Evolutionary conservation across 345 rosid species (phyloP).

Genomic region (Luvunga scandens): DNA sequence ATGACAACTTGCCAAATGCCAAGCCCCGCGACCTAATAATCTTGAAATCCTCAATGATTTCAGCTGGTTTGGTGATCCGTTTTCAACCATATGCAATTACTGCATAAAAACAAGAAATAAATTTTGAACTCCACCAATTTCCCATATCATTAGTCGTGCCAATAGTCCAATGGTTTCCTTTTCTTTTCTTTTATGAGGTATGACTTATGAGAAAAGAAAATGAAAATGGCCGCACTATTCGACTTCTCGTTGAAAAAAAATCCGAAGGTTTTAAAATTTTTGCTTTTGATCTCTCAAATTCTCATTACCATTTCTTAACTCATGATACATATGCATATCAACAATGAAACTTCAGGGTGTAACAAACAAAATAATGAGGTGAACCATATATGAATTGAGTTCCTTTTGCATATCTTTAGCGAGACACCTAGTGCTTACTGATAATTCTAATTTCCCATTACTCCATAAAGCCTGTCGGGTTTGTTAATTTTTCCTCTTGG

Average conservation of each 20-base stretch:
- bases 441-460: neutral
- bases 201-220: neutral
- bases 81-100: slow-evolving; percentile 1
- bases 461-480: neutral
- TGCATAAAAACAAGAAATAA: neutral
- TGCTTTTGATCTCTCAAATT: too few relatives aligned
- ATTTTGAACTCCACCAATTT: neutral
- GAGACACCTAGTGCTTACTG: neutral
- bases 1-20: neutral
- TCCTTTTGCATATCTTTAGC: neutral
- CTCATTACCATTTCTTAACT: too few relatives aligned
- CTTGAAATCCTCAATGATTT: neutral
- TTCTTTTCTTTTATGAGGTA: neutral
- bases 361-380: too few relatives aligned
- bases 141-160: too few relatives aligned
- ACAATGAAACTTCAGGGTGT: too few relatives aligned
- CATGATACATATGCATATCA: too few relatives aligned
- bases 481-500: neutral
- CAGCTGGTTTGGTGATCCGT: slow-evolving; percentile 14
- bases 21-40: neutral
- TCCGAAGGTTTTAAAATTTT: too few relatives aligned
- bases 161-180: neutral
- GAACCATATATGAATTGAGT: too few relatives aligned
- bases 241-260: too few relatives aligned
- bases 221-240: too few relatives aligned